Evolutionary conservation across 352 stramenopile genomes (phyloP), one percentile per base, ranked within the genome.

Genomic region (Phytopythium montanum): DNA sequence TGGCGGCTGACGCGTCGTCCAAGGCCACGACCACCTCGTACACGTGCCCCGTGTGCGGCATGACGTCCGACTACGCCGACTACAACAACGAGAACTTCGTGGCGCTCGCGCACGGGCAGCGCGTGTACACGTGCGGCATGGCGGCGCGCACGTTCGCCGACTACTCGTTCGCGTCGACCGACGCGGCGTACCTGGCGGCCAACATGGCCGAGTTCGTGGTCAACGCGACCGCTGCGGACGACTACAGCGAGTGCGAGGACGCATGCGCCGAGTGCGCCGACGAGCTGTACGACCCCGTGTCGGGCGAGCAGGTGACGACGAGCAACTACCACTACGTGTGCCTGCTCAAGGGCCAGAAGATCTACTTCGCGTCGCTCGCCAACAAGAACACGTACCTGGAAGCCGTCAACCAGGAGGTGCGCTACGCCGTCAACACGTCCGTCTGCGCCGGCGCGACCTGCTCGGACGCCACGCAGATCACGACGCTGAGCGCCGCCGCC

Each of bases 51-150:
- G 80, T 90, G 38, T 90, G 80, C 52, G 75, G 76, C 64, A 87
- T 83, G 54, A 60, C 59, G 48, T 75, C 69, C 38, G 42, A 29
- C 16, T 54, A 54, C 54, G 12, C 51, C 14, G 64, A 66, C 58
- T 75, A 73, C 58, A 61, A 70, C 53, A 86, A 87, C 62, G 54
- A 56, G 7, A 90, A 89, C 69, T 90, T 85, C 61, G 72, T 92
- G 49, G 55, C 34, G 19, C 73, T 90, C 39, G 57, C 46, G 19
- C 72, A 91, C 46, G 81, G 81, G 21, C 85, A 94, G 70, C 69
- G 64, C 31, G 63, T 94, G 54, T 91, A 88, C 69, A 76, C 82
- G 45, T 94, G 85, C 60, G 82, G 82, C 53, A 94, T 94, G 85
- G 78, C 69, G 21, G 52, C 80, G 52, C 72, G 72, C 13, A 16